Evolutionary conservation across 495 filamentous ascomycete genomes (phyloP).

Genomic region (Margaritispora aquatica): DNA sequence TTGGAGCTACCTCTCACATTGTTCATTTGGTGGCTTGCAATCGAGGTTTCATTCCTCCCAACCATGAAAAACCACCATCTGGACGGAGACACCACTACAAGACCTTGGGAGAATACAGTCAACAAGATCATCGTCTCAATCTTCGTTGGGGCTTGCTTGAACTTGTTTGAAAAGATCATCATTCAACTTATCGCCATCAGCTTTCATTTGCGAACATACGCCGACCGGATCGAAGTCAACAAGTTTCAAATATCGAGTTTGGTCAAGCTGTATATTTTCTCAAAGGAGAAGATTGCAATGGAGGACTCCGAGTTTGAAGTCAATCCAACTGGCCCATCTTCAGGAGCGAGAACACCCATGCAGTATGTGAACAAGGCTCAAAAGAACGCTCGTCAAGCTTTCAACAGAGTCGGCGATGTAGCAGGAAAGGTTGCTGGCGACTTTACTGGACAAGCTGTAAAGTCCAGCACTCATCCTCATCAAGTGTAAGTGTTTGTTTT

Average conservation of each 20-base stretch:
- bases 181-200: conserved; percentile 92
- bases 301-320: conserved; percentile 68
- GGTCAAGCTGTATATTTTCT: conserved; percentile 76
- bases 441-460: conserved; percentile 77
- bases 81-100: conserved; percentile 42
- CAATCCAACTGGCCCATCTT: conserved; percentile 24
- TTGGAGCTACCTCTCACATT: conserved; percentile 81
- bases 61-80: conserved; percentile 73
- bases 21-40: conserved; percentile 89
- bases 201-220: conserved; percentile 88
- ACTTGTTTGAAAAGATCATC: conserved; percentile 87
- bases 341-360: conserved; percentile 68
- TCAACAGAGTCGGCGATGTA: conserved; percentile 78
- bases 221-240: conserved; percentile 86
- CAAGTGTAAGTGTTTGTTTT: conserved; percentile 49
- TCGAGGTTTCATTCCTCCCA: conserved; percentile 65
- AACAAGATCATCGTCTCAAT: conserved; percentile 84
- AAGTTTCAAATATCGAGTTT: conserved; percentile 81
- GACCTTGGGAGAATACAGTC: conserved; percentile 66
- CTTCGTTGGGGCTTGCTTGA: conserved; percentile 74
- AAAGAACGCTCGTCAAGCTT: conserved; percentile 62
- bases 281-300: conserved; percentile 63
- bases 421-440: conserved; percentile 91
- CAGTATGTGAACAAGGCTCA: conserved; percentile 58
- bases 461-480: conserved; percentile 70